phyloP scores from a whole-genome alignment of 2,329 filamentous ascomycete genomes.

The Laburnicola sp. region DNA sequence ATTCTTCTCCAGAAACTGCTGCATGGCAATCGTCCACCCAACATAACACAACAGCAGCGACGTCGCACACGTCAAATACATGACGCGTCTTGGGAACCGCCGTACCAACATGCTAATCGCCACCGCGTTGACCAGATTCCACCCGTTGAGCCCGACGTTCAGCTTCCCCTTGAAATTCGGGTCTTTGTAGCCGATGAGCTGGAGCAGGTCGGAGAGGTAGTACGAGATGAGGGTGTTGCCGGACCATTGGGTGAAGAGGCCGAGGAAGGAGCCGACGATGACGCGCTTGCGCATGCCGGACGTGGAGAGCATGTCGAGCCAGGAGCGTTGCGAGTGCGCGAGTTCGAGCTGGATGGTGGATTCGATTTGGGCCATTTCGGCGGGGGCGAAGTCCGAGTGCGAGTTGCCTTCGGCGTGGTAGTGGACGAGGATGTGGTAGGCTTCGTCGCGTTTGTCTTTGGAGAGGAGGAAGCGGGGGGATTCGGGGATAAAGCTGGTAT shows the following conservation, averaged over 20 bases:
- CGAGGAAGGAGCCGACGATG: slow-evolving; percentile 63
- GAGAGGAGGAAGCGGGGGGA: slow-evolving; percentile 67
- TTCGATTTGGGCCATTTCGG: slow-evolving; percentile 68
- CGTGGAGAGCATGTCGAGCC: slow-evolving; percentile 63
- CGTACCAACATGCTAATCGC: slow-evolving; percentile 59
- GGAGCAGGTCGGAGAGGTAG: slow-evolving; percentile 65
- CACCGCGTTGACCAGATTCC: slow-evolving; percentile 62
- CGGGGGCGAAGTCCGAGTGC: slow-evolving; percentile 63
- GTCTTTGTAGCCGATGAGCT: slow-evolving; percentile 61
- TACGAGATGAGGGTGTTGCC: slow-evolving; percentile 65
- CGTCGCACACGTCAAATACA: slow-evolving; percentile 53
- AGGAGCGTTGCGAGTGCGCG: slow-evolving; percentile 55
- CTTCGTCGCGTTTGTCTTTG: slow-evolving; percentile 65
- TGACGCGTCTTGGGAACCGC: slow-evolving; percentile 57
- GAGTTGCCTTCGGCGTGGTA: slow-evolving; percentile 65
- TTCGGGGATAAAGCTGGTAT: slow-evolving; percentile 56
- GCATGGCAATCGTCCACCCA: slow-evolving; percentile 52
- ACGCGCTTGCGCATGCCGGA: slow-evolving; percentile 66
- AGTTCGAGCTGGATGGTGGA: slow-evolving; percentile 63
- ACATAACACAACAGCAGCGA: slow-evolving; percentile 40
- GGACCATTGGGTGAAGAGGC: slow-evolving; percentile 68
- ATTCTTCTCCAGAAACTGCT: slow-evolving; percentile 48
- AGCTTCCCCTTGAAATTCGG: slow-evolving; percentile 42
- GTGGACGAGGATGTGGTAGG: slow-evolving; percentile 61
- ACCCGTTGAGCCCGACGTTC: slow-evolving; percentile 61